Evolutionary conservation across 2,329 filamentous ascomycete genomes (phyloP).

Genomic region (Aspergillus brunneoviolaceus): DNA sequence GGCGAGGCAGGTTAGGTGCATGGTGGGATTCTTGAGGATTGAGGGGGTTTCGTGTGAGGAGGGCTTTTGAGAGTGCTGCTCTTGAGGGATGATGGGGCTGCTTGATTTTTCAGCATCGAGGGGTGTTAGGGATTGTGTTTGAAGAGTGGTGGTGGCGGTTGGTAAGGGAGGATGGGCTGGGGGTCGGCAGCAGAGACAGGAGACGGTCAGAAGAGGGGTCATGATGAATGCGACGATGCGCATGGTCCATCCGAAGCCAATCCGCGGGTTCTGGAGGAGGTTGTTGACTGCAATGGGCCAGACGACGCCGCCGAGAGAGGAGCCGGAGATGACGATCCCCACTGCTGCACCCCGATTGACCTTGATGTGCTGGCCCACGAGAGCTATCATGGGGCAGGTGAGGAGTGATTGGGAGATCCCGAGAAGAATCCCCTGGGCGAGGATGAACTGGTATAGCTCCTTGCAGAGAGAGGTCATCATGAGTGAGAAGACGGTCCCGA

Average conservation of each 20-base stretch:
- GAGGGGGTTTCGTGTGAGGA: constrained; percentile 14
- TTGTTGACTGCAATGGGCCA: constrained; percentile 37
- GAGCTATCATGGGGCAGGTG: constrained; percentile 30
- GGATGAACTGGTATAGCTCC: constrained; percentile 40
- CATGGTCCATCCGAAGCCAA: constrained; percentile 40
- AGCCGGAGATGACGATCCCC: constrained; percentile 35
- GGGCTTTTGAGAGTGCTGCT: neutral
- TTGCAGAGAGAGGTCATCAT: constrained; percentile 42
- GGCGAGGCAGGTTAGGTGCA: constrained; percentile 30
- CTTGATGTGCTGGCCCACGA: constrained; percentile 33
- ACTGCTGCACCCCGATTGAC: constrained; percentile 31
- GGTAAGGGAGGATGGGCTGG: neutral
- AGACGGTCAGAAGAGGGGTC: constrained; percentile 36
- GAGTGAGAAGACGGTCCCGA: constrained; percentile 30
- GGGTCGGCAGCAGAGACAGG: constrained; percentile 23
- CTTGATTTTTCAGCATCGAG: neutral
- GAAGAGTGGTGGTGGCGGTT: neutral
- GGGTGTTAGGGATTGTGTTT: neutral
- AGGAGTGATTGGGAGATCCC: constrained; percentile 33
- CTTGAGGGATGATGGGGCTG: neutral
- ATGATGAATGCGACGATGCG: constrained; percentile 44
- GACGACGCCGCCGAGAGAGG: constrained; percentile 37
- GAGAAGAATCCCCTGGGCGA: constrained; percentile 38
- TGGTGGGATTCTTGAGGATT: constrained; percentile 23
- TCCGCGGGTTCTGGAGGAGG: constrained; percentile 24